Base-by-base conservation (phyloP, 768 basidiomycete species). In the Epithele typhae region DNA sequence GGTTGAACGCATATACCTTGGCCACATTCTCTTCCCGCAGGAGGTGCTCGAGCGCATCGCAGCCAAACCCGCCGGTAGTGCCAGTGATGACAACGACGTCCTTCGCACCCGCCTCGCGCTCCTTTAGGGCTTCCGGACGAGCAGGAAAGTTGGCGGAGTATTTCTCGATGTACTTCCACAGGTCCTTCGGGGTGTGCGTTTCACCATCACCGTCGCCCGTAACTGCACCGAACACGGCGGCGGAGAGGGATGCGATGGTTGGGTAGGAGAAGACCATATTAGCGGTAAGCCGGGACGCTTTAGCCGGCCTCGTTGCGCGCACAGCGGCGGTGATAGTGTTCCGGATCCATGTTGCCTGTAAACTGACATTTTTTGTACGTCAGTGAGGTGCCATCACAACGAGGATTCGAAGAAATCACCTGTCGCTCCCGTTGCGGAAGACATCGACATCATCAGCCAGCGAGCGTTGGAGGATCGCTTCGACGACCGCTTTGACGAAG, bases 381-480 rank as follows among this genome's bases (percentile, higher is more conserved):
- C 11, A 21, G 8, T 17, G 4, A 5, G 14, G 5, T 18, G 9
- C 10, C 10, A n/a, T n/a, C 25, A 8, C 15, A 14, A 15, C 4
- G 10, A n/a, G 23, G 15, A 12, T 14, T 4, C 1, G 14, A 15
- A 40, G 8, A 30, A 7, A 14, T 11, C 40, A 69, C 68, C 68
- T 70, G 45, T 72, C 69, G 35, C 68, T 67, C 3, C 71, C 72
- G 25, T 60, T 43, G 32, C 66, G 63, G 46, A 73, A 71, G 25
- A 74, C 49, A 35, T 71, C 67, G 19, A 61, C 67, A 7, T 59
- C 52, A 46, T 72, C 70, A 4, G 24, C 23, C n/a, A 68, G 39
- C 2, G 41, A 24, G 2, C 44, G 45, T 3, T 36, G 30, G 48
- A 74, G 43, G 9, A 74, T 60, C 23, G 60, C 62, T 15, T 54